Evolutionary conservation across 371 early-diverging fungal species (phyloP).

Genomic region (Circinella umbellata): DNA sequence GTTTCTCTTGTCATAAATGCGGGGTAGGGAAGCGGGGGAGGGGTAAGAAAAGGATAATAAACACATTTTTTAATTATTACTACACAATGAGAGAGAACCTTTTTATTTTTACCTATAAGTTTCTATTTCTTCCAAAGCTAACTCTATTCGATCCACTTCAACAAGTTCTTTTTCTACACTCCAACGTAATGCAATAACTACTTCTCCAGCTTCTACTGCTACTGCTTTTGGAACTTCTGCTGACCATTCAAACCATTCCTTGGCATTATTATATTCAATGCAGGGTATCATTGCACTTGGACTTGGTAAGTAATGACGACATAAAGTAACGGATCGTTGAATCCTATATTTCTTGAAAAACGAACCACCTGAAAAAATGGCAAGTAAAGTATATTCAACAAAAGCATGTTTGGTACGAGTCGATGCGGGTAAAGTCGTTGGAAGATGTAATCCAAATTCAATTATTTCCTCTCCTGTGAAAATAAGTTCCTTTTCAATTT

Average conservation of each 20-base stretch:
- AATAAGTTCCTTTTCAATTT: conserved; percentile 54
- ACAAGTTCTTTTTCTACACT: conserved; percentile 52
- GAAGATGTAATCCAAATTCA: conserved; percentile 52
- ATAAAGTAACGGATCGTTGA: conserved; percentile 35
- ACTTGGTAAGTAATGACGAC: conserved; percentile 49
- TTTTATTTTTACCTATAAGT: conserved; percentile 36
- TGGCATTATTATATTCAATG: conserved; percentile 33
- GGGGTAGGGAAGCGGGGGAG: no score
- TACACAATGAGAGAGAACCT: not conserved
- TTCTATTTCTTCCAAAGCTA: conserved; percentile 45
- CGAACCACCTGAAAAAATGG: conserved; percentile 47
- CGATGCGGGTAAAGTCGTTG: conserved; percentile 42
- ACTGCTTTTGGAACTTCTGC: conserved; percentile 49
- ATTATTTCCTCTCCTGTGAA: conserved; percentile 45
- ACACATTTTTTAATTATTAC: no score
- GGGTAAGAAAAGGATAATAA: no score
- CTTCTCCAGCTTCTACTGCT: conserved; percentile 48
- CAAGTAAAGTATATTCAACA: conserved; percentile 50
- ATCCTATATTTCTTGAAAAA: conserved; percentile 49
- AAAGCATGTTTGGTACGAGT: conserved; percentile 39
- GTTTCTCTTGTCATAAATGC: no score
- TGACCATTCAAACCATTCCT: conserved; percentile 55
- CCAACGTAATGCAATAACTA: conserved; percentile 44
- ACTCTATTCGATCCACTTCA: conserved; percentile 40
- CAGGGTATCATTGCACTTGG: conserved; percentile 52